Evolutionary conservation across 805 yeast species (phyloP).

Genomic region (Saccharomycopsis vini): DNA sequence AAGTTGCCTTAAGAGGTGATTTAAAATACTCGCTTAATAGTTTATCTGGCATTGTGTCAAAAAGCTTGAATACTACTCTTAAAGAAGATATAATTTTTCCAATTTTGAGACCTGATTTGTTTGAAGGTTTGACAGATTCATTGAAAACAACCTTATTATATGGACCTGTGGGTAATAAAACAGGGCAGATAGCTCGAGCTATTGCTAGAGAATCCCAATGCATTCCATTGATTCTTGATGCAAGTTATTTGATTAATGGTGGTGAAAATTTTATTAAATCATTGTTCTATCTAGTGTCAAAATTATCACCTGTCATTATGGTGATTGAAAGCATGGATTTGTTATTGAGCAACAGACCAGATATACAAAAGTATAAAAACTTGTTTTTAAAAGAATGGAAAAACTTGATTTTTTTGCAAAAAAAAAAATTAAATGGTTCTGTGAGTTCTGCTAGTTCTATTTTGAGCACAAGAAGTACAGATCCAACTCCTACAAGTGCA

Average conservation of each 20-base stretch:
- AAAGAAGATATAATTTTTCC: slow-evolving; percentile 97
- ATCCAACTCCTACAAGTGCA: background rate
- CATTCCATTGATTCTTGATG: slow-evolving; percentile 1
- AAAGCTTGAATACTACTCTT: slow-evolving; percentile 60
- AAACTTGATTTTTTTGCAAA: slow-evolving; percentile 35
- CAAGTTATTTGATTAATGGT: slow-evolving; percentile 41
- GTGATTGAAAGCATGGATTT: slow-evolving; percentile 95
- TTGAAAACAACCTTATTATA: slow-evolving; percentile 92
- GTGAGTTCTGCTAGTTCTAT: slow-evolving; percentile 24
- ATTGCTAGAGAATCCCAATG: slow-evolving; percentile 82
- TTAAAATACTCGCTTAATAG: slow-evolving; percentile 94
- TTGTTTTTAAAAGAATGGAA: slow-evolving; percentile 95
- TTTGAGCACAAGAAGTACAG: background rate
- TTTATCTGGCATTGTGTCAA: slow-evolving; percentile 84
- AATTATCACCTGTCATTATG: slow-evolving; percentile 84
- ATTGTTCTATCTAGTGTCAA: slow-evolving; percentile 72
- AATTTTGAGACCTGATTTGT: slow-evolving; percentile 85
- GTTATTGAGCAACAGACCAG: slow-evolving; percentile 63
- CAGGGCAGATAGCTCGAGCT: slow-evolving; percentile 93
- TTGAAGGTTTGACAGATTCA: slow-evolving; percentile 86
- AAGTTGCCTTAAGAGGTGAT: slow-evolving; percentile 82
- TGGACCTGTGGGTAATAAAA: slow-evolving; percentile 99
- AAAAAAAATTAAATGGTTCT: slow-evolving; percentile 27
- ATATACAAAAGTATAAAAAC: slow-evolving; percentile 76
- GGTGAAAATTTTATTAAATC: slow-evolving; percentile 90